Evolutionary conservation across 1,284 basidiomycete genomes (phyloP).

Genomic region (Heterobasidion irregulare): DNA sequence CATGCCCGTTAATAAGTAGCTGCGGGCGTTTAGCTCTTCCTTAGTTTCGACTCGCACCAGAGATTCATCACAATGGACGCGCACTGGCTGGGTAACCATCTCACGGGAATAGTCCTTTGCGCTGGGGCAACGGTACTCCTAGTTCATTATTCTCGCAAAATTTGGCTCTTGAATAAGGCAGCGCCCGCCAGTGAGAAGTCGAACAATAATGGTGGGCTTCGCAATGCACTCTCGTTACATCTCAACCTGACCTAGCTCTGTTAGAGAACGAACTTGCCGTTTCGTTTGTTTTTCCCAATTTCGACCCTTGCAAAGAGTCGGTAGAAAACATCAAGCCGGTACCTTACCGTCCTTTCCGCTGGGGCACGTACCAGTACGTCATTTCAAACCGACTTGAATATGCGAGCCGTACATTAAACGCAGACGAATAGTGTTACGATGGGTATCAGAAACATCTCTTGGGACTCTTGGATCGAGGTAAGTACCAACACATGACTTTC

Average conservation of each 20-base stretch:
- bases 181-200: background rate
- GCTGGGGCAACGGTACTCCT: too few species aligned
- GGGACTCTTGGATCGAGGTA: constrained; percentile 13
- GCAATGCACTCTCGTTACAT: background rate
- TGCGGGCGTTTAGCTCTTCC: too few species aligned
- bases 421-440: constrained; percentile 10
- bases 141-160: too few species aligned
- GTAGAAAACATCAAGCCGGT: constrained; percentile 13
- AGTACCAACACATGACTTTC: background rate
- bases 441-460: constrained; percentile 12
- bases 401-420: background rate
- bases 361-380: constrained; percentile 9
- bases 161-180: too few species aligned
- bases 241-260: background rate
- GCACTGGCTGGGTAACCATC: too few species aligned
- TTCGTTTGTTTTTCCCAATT: background rate
- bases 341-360: constrained; percentile 12
- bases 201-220: too few species aligned
- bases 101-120: too few species aligned
- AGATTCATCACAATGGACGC: too few species aligned
- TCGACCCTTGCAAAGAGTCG: constrained; percentile 2
- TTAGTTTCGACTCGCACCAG: too few species aligned
- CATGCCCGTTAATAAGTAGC: too few species aligned
- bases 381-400: too few species aligned
- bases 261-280: background rate